Base-by-base conservation (phyloP, 1,139 yeast genomes). In the Scheffersomyces parashehatae region DNA sequence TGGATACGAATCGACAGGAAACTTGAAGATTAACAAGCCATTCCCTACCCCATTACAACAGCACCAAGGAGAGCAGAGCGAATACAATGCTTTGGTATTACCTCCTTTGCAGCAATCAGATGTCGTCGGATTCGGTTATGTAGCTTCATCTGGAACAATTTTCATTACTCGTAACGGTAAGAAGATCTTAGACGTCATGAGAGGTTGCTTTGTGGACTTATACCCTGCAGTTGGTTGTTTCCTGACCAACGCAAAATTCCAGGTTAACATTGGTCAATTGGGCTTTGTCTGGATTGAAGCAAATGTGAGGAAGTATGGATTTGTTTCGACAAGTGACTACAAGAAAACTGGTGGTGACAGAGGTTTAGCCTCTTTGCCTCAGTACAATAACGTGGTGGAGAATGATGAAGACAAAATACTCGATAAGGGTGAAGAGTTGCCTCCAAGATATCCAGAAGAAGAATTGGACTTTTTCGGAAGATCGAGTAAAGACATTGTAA, bases 211-310 rank as follows among this genome's bases (percentile, higher is more conserved):
- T 47, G 76, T 87, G 41, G 95, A 91, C 58, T 61, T 93, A 57
- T 90, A 82, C 57, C 98, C 98, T 6, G 88, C 95, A 3, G 73
- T 93, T n/a, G 99, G 99, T 7, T 95, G 56, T 77, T 82, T 61
- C 68, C 79, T 60, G 81, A 85, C 55, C 76, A 91, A 44, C 81
- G 96, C 64, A 63, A 75, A 83, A 49, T 78, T 93, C 41, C 86
- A 85, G 54, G 91, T 87, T 11, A 93, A 93, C 61, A 68, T 93
- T 45, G 99, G 99, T 1, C 97, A 90, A 59, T 69, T 83, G 39
- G 99, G 98, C 1, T 93, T 83, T 67, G 97, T 93, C 2, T 91
- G 88, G 73, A 88, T 93, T 46, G 98, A 93, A 64, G 98, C 97
- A 5, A 91, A 93, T 62, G 96, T 89, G 28, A 79, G 89, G 55